Base-by-base conservation (phyloP, 371 early-diverging fungal species). In the Mucor mucedo region DNA sequence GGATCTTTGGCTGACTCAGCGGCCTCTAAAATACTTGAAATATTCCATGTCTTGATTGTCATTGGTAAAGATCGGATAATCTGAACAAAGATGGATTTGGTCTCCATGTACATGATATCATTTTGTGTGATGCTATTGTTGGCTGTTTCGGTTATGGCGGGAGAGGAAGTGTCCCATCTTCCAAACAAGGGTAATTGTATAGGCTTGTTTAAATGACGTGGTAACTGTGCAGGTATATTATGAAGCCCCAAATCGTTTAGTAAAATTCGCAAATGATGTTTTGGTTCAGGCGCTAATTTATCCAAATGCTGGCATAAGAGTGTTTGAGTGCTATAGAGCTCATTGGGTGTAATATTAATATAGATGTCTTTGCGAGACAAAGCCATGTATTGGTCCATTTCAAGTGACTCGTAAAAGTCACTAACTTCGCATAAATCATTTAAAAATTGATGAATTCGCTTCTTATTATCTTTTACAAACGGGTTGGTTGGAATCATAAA, bases 301-400 rank as follows among this genome's bases (percentile, higher is more conserved):
- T 93, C 92, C 58, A 89, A 63, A 68, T 96, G 94, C 75, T 93
- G 90, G 8, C 83, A 66, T 54, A 97, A 75, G 21, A 96, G 77
- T 13, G 87, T 78, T 50, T 94, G 95, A 27, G 93, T 95, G 65
- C 88, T 93, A 79, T 91, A 94, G 58, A 97, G 87, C 83, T 97
- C 96, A 77, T 97, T 96, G 40, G 95, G 73, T 14, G 93, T 92
- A 62, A 97, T 94, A 69, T 89, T 87, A 33, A 97, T 77, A 45
- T 85, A 74, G 39, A 95, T 85, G 60, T 97, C 92, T 71, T 93
- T 94, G 70, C 93, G 93, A 9, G 94, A 95, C 52, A 96, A 72
- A 1, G 95, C 95, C 80, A 95, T 90, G 71, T 96, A 96, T 80
- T 96, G 96, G 75, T 97, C 96, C 95, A 96, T 95, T 86, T 96